Evolutionary conservation across 257 asterid genomes (phyloP), one percentile per base, ranked within the genome.

Genomic region (Scutellaria galericulata): DNA sequence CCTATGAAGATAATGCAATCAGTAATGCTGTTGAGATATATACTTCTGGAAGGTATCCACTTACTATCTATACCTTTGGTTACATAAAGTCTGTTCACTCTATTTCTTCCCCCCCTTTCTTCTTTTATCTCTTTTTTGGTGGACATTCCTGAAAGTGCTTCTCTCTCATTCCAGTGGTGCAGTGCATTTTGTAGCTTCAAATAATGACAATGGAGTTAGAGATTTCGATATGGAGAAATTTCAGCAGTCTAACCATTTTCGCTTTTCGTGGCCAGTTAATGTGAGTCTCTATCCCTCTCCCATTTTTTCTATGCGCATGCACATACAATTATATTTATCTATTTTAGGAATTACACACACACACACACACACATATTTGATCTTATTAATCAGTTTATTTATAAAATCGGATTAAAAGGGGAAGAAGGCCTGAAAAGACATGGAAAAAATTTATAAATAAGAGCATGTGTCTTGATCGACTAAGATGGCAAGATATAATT

Each of bases 1-100:
- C 99, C 24, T 91, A 94, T 65, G 99, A 91, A 51, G 99, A 94
- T 62, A 94, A 91, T 83, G 96, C 98, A 53, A 91, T 87, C 73
- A 89, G 93, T 24, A 94, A 89, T 81, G 96, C 95, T 0, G 74
- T 94, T 76, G 98, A 91, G 73, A 94, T 91, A 48, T 81, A 83
- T 79, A 66, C 80, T 13, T 79, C 90, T 58, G 64, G 86, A 79
- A 93, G 97, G 97, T 91, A 80, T 59, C 58, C 47, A 58, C 42
- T 55, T 68, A 41, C 52, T 64, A 22, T 35, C 11, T 5, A 57
- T 39, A 55, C 60, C 13, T 41, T 4, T 66, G 71, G 8, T 35
- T 52, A 44, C 65, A 9, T 50, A n/a, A 35, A 40, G 12, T 46
- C 11, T 54, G 54, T n/a, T 37, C 37, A 39, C 64, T 50, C 54